phyloP scores from a whole-genome alignment of 495 filamentous ascomycete species.

The Mytilinidion resinicola region DNA sequence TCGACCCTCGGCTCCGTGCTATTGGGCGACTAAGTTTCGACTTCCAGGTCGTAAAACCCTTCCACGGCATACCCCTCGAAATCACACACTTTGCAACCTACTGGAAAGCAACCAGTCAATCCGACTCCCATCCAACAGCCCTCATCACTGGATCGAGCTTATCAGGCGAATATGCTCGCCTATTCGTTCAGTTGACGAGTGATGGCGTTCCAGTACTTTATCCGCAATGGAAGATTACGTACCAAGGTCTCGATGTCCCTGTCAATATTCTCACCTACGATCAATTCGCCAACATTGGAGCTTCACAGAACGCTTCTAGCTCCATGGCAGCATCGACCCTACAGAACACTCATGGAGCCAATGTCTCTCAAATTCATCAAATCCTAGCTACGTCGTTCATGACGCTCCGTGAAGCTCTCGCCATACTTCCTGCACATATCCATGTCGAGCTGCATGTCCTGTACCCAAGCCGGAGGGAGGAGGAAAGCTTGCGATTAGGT shows the following conservation, averaged over 20 bases:
- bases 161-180: constrained; percentile 83
- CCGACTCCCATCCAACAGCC: constrained; percentile 72
- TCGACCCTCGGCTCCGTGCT: constrained; percentile 85
- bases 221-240: constrained; percentile 70
- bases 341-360: constrained; percentile 41
- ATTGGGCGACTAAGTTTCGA: constrained; percentile 92
- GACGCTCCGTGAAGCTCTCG: constrained; percentile 67
- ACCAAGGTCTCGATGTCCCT: constrained; percentile 73
- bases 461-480: constrained; percentile 69
- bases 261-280: constrained; percentile 65
- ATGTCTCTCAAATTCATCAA: constrained; percentile 60
- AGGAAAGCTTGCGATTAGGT: constrained; percentile 57
- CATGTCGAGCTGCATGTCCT: constrained; percentile 83
- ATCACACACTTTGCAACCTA: constrained; percentile 98
- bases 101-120: constrained; percentile 94
- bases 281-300: constrained; percentile 66
- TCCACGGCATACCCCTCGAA: constrained; percentile 85
- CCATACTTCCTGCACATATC: constrained; percentile 64
- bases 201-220: constrained; percentile 83
- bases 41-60: constrained; percentile 94
- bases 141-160: constrained; percentile 93
- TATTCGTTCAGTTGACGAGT: constrained; percentile 84
- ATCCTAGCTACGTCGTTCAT: constrained; percentile 67
- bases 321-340: constrained; percentile 39
- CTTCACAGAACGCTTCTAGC: constrained; percentile 36